Evolutionary conservation across 306 rosid genomes (phyloP).

Genomic region (Crotalaria pallida): DNA sequence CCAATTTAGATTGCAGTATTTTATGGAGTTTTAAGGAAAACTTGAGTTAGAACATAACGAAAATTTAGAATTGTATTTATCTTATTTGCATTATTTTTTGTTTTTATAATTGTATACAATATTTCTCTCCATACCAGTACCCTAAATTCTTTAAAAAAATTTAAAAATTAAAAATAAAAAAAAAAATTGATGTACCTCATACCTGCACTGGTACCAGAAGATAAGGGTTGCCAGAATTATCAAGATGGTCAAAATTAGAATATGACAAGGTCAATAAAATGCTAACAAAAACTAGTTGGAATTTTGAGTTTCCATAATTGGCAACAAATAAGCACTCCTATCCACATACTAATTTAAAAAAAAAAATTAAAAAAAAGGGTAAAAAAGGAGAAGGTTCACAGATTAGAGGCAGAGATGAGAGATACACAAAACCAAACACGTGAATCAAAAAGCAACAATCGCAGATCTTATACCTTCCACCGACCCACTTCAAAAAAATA

Average conservation of each 20-base stretch:
- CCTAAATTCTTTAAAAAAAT: background rate
- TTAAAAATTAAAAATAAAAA: no score
- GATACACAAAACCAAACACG: conserved; percentile 13
- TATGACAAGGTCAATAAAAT: background rate
- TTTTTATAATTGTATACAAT: no score
- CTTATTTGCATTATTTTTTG: background rate
- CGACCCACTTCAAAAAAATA: background rate
- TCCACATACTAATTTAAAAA: background rate
- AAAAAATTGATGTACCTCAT: background rate
- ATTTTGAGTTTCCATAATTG: background rate
- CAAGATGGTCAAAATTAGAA: background rate
- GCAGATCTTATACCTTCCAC: conserved; percentile 58
- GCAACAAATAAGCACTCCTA: background rate
- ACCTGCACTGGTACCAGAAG: background rate
- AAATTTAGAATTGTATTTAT: no score
- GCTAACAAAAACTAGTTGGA: background rate
- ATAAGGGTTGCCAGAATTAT: background rate
- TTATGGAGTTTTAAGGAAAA: background rate
- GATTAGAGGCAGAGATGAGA: conserved; percentile 13
- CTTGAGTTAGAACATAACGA: background rate
- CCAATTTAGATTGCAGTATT: background rate
- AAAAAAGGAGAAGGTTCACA: conserved; percentile 9
- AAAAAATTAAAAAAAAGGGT: background rate
- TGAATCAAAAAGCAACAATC: conserved; percentile 33
- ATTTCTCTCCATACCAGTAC: background rate